Evolutionary conservation across 2,329 filamentous ascomycete genomes (phyloP), one percentile per base, ranked within the genome.

Genomic region (Oidium heveae): DNA sequence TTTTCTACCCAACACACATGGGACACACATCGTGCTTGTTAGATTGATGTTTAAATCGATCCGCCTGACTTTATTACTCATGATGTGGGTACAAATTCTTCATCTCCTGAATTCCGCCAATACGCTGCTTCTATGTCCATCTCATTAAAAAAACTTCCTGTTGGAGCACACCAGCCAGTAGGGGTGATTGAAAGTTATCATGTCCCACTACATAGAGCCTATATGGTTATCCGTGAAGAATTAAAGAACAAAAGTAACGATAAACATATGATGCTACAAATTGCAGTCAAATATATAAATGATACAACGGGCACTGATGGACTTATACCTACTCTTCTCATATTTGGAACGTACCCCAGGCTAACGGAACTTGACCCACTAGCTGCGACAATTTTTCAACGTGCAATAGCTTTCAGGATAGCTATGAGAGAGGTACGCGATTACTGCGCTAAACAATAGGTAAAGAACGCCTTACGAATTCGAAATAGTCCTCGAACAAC

Each of bases 121-220:
- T 43, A 43, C 39, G 8, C 39, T 43, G 16, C 39, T 43, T 43
- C 39, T 6, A 43, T 43, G 39, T 43, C 39, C 10, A 43, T 41
- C 20, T 39, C 32, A 6, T n/a, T 34, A 4, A 56, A 54, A 47
- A 22, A 15, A 43, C 24, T 56, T 10, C 43, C 51, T 1, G 52
- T 54, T 8, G 41, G 54, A 54, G 55, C 51, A 15, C 37, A 56
- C 32, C 16, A 56, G 5, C 39, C 24, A 8, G 43, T 56, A 7
- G 51, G 50, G 20, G 34, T 47, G 4, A 51, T 56, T 18, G 55
- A 56, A 41, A 32, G 51, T 5, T 50, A 56, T 41, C 49, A 56
- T 53, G 41, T 8, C n/a, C 37, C 36, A 12, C n/a, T 53, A 46
- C 55, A 39, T 15, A 36, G 55, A 2, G 49, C 49, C 15, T 56